phyloP scores from a whole-genome alignment of 805 yeast genomes.

The Torulaspora maleeae region DNA sequence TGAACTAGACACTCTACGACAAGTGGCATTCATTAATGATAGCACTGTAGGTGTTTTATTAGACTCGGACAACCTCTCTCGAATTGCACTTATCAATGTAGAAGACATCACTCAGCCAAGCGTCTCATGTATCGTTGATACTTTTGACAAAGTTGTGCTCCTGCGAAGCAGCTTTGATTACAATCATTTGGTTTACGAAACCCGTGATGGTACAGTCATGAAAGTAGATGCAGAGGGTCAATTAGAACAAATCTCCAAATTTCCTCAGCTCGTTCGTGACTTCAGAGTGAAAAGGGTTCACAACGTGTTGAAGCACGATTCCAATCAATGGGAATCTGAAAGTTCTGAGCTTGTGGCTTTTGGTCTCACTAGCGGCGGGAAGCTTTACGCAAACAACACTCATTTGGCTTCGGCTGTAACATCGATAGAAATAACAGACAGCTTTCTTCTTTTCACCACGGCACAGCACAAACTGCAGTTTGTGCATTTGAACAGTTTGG shows the following conservation, averaged over 20 bases:
- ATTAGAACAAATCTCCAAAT: slow-evolving; percentile 40
- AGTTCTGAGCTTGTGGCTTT: slow-evolving; percentile 44
- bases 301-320: slow-evolving; percentile 19
- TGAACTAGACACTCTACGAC: slow-evolving; percentile 51
- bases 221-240: slow-evolving; percentile 37
- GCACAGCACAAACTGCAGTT: slow-evolving; percentile 82
- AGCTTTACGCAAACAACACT: slow-evolving; percentile 57
- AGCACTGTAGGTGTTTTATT: slow-evolving; percentile 51
- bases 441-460: slow-evolving; percentile 75
- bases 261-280: slow-evolving; percentile 68
- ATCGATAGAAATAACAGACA: slow-evolving; percentile 67
- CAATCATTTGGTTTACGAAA: slow-evolving; percentile 50
- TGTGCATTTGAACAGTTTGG: slow-evolving; percentile 54
- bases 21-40: slow-evolving; percentile 54
- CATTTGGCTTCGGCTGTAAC: slow-evolving; percentile 73
- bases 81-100: slow-evolving; percentile 48
- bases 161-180: slow-evolving; percentile 53
- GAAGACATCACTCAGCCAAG: slow-evolving; percentile 40
- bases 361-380: slow-evolving; percentile 75
- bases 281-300: slow-evolving; percentile 44
- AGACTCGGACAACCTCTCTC: slow-evolving; percentile 50
- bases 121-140: slow-evolving; percentile 41
- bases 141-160: slow-evolving; percentile 49
- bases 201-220: slow-evolving; percentile 57
- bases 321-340: slow-evolving; percentile 29